Evolutionary conservation across 1,139 yeast species (phyloP).

Genomic region (Taphrina communis): DNA sequence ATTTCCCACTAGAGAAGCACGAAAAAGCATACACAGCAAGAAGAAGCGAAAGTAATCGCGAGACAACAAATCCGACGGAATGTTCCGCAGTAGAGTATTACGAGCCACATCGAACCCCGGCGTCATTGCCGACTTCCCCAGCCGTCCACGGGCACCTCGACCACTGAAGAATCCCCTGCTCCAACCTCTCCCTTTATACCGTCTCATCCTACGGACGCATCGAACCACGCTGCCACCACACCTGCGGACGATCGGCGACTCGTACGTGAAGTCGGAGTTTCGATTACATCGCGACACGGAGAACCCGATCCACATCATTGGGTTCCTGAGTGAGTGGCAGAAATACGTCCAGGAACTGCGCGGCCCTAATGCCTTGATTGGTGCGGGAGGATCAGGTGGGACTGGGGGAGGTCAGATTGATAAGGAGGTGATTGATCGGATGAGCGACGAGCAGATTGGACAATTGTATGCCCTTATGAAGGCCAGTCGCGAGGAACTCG

Average conservation of each 20-base stretch:
- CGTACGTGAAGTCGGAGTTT: slow-evolving; percentile 87
- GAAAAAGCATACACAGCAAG: no score
- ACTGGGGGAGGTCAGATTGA: slow-evolving; percentile 12
- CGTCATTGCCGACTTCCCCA: slow-evolving; percentile 30
- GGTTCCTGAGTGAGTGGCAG: slow-evolving; percentile 93
- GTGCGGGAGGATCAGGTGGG: not conserved
- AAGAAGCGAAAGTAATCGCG: rapidly evolving
- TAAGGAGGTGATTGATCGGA: slow-evolving; percentile 35
- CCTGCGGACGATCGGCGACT: slow-evolving; percentile 81
- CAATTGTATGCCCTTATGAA: slow-evolving; percentile 39
- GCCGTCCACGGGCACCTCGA: slow-evolving; percentile 32
- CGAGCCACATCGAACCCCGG: slow-evolving; percentile 17
- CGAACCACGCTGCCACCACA: slow-evolving; percentile 63
- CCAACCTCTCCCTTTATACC: slow-evolving; percentile 80
- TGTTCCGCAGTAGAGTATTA: slow-evolving; percentile 5
- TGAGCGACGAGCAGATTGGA: slow-evolving; percentile 40
- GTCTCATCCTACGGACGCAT: slow-evolving; percentile 82
- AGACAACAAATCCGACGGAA: not conserved
- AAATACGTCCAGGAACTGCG: slow-evolving; percentile 49
- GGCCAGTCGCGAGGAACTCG: slow-evolving; percentile 29
- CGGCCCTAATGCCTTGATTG: slow-evolving; percentile 27
- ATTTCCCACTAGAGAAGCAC: no score
- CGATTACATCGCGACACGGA: slow-evolving; percentile 81
- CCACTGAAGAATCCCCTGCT: slow-evolving; percentile 53
- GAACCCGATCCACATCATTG: slow-evolving; percentile 91